Evolutionary conservation across 2,329 filamentous ascomycete genomes (phyloP), one percentile per base, ranked within the genome.

Genomic region (Pseudogymnoascus destructans): DNA sequence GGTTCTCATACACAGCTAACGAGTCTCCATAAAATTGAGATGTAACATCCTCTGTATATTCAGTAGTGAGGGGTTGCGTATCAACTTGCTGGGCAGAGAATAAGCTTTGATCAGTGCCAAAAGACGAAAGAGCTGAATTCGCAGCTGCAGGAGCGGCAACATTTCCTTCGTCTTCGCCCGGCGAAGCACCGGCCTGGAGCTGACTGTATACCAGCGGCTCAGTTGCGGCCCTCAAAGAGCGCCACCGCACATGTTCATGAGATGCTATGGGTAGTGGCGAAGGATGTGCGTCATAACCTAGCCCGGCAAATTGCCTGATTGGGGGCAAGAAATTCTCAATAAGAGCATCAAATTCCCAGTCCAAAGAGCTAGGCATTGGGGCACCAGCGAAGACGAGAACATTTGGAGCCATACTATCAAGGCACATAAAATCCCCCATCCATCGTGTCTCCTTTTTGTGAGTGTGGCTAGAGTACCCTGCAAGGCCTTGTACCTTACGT

Each of bases 21-120:
- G 89, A 93, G 65, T 92, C 82, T 62, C 93, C 81, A 65, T 89
- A 87, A 69, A 93, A 95, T 59, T 84, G 78, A 3, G 80, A 78
- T 3, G 84, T 70, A 0, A 75, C 62, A 15, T 73, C 67, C 25
- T 67, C 63, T 35, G 63, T 55, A 8, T 62, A 63, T 59, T 62
- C 58, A 1, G 59, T 35, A 40, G 60, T 63, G 8, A 61, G 61
- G 11, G 19, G n/a, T 30, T 33, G 33, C 4, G 56, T 57, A 42
- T 64, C 62, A 3, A 62, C 62, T 1, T 62, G 15, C 19, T 65
- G 63, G 57, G 62, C 61, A 7, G 64, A 42, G 15, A 63, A 60
- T n/a, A 61, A 64, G 21, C 46, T 52, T 52, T 17, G 25, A 5
- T 52, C 23, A 2, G 46, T 52, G 46, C 46, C n/a, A 27, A 52